Evolutionary conservation across 1,284 basidiomycete genomes (phyloP).

Genomic region (Cystobasidium pallidum): DNA sequence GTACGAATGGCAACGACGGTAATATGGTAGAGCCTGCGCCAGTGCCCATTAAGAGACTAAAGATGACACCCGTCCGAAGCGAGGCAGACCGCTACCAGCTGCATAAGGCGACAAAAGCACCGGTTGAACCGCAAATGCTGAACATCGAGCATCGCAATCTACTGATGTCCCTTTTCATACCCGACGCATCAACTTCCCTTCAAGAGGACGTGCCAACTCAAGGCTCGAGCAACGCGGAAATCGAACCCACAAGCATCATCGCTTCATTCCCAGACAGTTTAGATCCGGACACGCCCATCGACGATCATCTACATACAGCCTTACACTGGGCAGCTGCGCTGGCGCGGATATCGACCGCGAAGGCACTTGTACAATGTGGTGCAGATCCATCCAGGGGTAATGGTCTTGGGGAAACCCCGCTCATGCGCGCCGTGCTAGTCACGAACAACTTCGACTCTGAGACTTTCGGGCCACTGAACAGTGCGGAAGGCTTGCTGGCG

Average conservation of each 20-base stretch:
- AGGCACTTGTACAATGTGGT: slow-evolving; percentile 70
- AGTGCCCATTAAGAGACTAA: slow-evolving; percentile 19
- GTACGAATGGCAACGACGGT: slow-evolving; percentile 20
- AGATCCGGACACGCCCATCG: slow-evolving; percentile 79
- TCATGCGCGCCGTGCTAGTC: slow-evolving; percentile 88
- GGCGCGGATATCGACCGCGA: slow-evolving; percentile 68
- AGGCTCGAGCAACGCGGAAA: slow-evolving; percentile 15
- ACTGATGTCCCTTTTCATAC: slow-evolving; percentile 42
- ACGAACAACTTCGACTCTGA: slow-evolving; percentile 79
- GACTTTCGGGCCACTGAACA: slow-evolving; percentile 70
- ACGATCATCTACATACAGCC: slow-evolving; percentile 92
- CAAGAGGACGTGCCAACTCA: neutral
- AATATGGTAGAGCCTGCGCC: neutral
- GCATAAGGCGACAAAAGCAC: slow-evolving; percentile 16
- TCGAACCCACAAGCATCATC: slow-evolving; percentile 27
- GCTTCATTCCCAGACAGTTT: slow-evolving; percentile 54
- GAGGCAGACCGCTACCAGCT: slow-evolving; percentile 2
- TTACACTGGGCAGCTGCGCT: slow-evolving; percentile 91
- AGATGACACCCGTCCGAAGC: slow-evolving; percentile 4
- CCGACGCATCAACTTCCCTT: slow-evolving; percentile 12
- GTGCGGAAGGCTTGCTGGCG: slow-evolving; percentile 52
- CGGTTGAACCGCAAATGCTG: neutral
- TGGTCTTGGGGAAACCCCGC: slow-evolving; percentile 88
- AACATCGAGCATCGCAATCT: slow-evolving; percentile 35
- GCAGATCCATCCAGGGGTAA: slow-evolving; percentile 89